Base-by-base conservation (phyloP, 768 basidiomycete genomes). In the Coprinellus micaceus region DNA sequence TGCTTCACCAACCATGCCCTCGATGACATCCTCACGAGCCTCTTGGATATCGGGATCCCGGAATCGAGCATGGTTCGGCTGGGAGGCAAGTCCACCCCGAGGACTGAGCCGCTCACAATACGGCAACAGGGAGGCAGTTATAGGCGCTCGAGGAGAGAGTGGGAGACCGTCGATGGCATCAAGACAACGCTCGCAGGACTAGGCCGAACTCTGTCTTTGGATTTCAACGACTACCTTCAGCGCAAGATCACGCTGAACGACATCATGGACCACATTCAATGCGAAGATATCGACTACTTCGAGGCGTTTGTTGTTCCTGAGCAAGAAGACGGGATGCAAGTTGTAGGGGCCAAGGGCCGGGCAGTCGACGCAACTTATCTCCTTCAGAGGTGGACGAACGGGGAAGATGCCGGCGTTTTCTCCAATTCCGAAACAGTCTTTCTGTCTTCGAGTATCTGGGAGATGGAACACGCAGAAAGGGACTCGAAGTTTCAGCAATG, bases 1-100 rank as follows among this genome's bases (percentile, higher is more conserved):
- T 88, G 86, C 60, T 88, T 82, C 58, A 89, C 87, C 1, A 89
- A 89, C 56, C 88, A 89, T 44, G 87, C 88, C 0, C 77, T 89
- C 0, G 87, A 89, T 58, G 82, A 87, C 50, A 84, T 89, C 53
- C 73, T 89, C 3, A 79, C 82, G 22, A 81, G 84, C 52, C 76
- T 89, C 2, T 63, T 88, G 2, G 73, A 76, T 19, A 82, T 83
- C 28, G 85, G 83, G 0, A 86, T 89, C 2, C 77, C 80, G 1
- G 41, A 58, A 0, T 10, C 43, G 0, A 72, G 66, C 28, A 80
- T 89, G 52, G 80, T 87, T 29, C 79, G 87, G 0, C 69, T 89
- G 0, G 80, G 80, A 5, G 78, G 86, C 10, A 86, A 86, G 58
- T 77, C 79, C 0, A 82, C 79, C 3, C 0, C 69, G 0, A 60